A percentile compares a stretch with the other conserved stretches of the same genome.
These are phyloP conservation scores for Zychaea mexicana DNA, from an alignment of 371 early-diverging fungal genomes.

Conservation along the genomic window DNA sequence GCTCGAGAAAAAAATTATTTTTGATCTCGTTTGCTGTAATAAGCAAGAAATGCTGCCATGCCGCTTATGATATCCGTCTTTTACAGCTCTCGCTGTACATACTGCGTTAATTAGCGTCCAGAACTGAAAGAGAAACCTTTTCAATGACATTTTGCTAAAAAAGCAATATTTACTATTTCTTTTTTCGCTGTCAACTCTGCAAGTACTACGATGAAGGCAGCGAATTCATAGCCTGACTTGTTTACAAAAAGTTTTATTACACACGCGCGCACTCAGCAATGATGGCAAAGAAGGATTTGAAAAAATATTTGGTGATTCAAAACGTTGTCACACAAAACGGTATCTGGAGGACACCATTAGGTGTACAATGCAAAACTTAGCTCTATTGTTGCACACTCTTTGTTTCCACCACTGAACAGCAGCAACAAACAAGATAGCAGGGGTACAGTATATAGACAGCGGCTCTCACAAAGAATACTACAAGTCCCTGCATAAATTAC, in stretches of 20 bases:
- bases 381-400: neutral
- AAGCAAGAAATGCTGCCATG: neutral
- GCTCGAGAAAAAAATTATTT: neutral
- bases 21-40: neutral
- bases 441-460: no score
- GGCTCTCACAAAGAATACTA: neutral
- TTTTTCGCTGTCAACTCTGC: no score
- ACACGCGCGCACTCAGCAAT: constrained; percentile 5
- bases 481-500: no score
- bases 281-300: neutral
- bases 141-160: no score
- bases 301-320: neutral
- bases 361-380: neutral
- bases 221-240: no score
- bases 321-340: constrained; percentile 1
- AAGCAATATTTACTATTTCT: neutral
- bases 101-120: neutral
- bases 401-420: no score
- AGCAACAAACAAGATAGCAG: no score
- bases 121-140: no score
- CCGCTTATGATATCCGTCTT: no score
- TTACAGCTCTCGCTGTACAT: neutral
- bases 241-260: neutral
- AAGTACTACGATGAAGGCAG: no score
- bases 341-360: neutral